Conservation (phyloP, 192 early-diverging fungal species). For the Cladochytrium replicatum region DNA sequence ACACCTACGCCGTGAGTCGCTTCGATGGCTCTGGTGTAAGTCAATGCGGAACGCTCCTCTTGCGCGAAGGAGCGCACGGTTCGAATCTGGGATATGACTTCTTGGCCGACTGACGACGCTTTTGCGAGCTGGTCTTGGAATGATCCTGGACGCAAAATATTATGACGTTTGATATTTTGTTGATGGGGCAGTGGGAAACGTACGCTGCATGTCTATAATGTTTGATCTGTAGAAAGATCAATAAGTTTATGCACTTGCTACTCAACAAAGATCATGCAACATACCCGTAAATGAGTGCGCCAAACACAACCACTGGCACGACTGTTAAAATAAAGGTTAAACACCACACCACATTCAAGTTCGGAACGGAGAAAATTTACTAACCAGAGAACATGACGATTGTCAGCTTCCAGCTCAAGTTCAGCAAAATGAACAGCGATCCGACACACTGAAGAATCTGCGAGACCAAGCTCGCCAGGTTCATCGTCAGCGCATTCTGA, state of each 20-base stretch:
- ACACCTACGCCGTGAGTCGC: slow-evolving; percentile 1
- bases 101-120: neutral
- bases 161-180: no score
- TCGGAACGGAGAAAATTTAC: neutral
- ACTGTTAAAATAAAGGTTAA: neutral
- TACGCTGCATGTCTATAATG: no score
- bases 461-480: neutral
- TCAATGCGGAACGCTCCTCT: neutral
- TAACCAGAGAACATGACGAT: slow-evolving; percentile 1
- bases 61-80: slow-evolving; percentile 4
- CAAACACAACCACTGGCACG: slow-evolving; percentile 2
- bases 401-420: slow-evolving; percentile 3
- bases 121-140: slow-evolving; percentile 1
- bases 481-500: slow-evolving; percentile 2
- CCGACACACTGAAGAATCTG: neutral
- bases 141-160: no score
- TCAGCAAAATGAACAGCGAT: neutral
- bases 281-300: neutral
- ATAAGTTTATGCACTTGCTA: no score
- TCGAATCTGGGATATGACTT: neutral
- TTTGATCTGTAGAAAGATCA: no score
- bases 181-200: no score
- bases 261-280: no score
- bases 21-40: neutral
- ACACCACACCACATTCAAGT: neutral